Evolutionary conservation across 768 basidiomycete genomes (phyloP).

Genomic region (Amanita exitialis): DNA sequence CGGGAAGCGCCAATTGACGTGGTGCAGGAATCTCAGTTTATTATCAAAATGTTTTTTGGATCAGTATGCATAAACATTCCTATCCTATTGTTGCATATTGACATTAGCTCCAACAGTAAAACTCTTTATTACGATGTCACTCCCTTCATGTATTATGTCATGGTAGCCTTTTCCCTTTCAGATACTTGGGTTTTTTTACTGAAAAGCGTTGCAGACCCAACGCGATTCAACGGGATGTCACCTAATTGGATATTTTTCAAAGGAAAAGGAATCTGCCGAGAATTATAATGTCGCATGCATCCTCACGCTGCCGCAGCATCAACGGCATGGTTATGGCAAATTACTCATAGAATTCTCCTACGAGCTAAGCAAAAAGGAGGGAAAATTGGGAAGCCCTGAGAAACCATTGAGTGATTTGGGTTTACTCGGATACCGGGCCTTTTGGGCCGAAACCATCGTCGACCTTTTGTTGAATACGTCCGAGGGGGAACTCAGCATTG

Average conservation of each 20-base stretch:
- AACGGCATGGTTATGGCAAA: slow-evolving; percentile 92
- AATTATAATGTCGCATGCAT: slow-evolving; percentile 99
- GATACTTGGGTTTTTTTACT: slow-evolving; percentile 6
- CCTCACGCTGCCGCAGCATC: slow-evolving; percentile 95
- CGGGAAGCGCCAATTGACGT: slow-evolving; percentile 89
- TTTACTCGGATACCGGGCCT: slow-evolving; percentile 85
- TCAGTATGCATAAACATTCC: slow-evolving; percentile 52
- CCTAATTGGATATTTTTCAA: slow-evolving; percentile 96
- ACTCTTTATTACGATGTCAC: slow-evolving; percentile 99
- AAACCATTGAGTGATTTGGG: slow-evolving; percentile 96
- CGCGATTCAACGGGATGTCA: slow-evolving; percentile 90
- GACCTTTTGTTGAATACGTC: slow-evolving; percentile 71
- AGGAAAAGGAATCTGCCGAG: slow-evolving; percentile 97
- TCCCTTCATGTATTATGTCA: slow-evolving; percentile 98
- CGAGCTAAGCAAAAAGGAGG: slow-evolving; percentile 93
- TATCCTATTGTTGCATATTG: slow-evolving; percentile 9
- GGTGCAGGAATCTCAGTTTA: slow-evolving; percentile 94
- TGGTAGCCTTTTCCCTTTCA: slow-evolving; percentile 43
- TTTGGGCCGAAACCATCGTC: slow-evolving; percentile 96
- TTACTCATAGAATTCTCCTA: slow-evolving; percentile 97
- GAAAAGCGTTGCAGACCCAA: slow-evolving; percentile 39
- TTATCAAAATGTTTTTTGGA: slow-evolving; percentile 98
- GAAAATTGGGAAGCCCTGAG: slow-evolving; percentile 93
- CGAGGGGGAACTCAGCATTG: slow-evolving; percentile 80
- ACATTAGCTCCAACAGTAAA: slow-evolving; percentile 50